Evolutionary conservation across 352 stramenopile species (phyloP).

Genomic region (Pythium scleroteichum): DNA sequence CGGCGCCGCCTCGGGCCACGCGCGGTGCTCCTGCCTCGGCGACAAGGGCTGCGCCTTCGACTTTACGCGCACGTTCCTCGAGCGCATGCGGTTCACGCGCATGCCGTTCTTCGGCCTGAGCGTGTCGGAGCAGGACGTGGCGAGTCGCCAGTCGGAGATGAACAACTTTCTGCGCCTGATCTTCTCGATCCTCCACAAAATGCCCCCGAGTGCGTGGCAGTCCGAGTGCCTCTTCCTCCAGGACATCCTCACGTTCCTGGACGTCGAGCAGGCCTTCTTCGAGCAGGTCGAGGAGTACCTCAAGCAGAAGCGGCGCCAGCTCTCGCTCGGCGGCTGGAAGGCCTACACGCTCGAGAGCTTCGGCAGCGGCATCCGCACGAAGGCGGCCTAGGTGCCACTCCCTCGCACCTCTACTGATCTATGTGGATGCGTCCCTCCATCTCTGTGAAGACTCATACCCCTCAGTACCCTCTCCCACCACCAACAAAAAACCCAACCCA

Average conservation of each 20-base stretch:
- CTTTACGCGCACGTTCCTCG: slow-evolving; percentile 66
- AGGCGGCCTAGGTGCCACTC: slow-evolving; percentile 17
- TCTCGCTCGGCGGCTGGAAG: slow-evolving; percentile 82
- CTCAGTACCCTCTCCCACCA: background rate
- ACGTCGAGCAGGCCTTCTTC: slow-evolving; percentile 74
- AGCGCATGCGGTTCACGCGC: slow-evolving; percentile 72
- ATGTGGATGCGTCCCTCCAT: background rate
- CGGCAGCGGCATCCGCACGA: slow-evolving; percentile 66
- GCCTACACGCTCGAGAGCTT: slow-evolving; percentile 72
- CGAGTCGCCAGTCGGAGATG: slow-evolving; percentile 73
- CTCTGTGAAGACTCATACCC: background rate
- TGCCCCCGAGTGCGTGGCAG: slow-evolving; percentile 66
- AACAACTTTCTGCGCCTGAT: slow-evolving; percentile 84
- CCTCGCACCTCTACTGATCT: background rate
- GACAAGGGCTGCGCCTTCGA: slow-evolving; percentile 68
- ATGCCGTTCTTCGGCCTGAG: slow-evolving; percentile 69
- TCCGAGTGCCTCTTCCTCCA: slow-evolving; percentile 78
- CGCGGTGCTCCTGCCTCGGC: slow-evolving; percentile 58
- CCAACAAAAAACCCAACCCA: slow-evolving; percentile 6
- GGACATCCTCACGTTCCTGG: slow-evolving; percentile 78
- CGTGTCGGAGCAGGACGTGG: slow-evolving; percentile 48
- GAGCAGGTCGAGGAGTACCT: slow-evolving; percentile 69
- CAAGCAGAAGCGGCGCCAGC: slow-evolving; percentile 59
- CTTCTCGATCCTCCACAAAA: slow-evolving; percentile 77
- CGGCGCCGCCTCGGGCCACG: background rate